phyloP scores from a whole-genome alignment of 2,329 filamentous ascomycete species.

The Lecanosticta acicola region DNA sequence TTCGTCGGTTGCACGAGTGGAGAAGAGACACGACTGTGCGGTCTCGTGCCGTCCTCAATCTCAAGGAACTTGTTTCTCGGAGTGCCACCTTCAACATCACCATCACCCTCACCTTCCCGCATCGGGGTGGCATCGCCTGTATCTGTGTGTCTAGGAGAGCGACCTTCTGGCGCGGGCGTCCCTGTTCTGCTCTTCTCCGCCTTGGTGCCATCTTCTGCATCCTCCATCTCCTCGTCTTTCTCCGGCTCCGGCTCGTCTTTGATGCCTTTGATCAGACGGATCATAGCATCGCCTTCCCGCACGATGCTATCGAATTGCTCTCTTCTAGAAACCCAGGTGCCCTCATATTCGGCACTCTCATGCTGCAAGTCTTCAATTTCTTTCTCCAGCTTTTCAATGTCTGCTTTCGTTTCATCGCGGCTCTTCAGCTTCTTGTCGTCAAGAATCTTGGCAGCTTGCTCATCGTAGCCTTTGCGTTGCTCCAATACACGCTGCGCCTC shows the following conservation, averaged over 20 bases:
- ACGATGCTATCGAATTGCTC: slow-evolving; percentile 86
- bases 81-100: slow-evolving; percentile 13
- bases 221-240: slow-evolving; percentile 53
- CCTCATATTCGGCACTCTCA: slow-evolving; percentile 74
- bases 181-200: slow-evolving; percentile 41
- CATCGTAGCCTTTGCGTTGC: slow-evolving; percentile 79
- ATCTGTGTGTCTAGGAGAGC: slow-evolving; percentile 23
- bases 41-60: slow-evolving; percentile 23
- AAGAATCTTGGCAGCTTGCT: slow-evolving; percentile 79
- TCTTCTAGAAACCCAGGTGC: slow-evolving; percentile 76
- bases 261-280: slow-evolving; percentile 83
- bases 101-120: slow-evolving; percentile 29
- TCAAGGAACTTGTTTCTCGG: slow-evolving; percentile 29
- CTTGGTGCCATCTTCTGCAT: slow-evolving; percentile 36
- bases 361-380: slow-evolving; percentile 83
- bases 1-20: slow-evolving; percentile 19
- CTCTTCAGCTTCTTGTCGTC: slow-evolving; percentile 72
- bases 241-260: slow-evolving; percentile 86
- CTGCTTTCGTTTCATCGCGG: slow-evolving; percentile 73
- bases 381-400: slow-evolving; percentile 74
- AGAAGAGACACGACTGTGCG: slow-evolving; percentile 21
- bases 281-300: slow-evolving; percentile 80
- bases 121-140: slow-evolving; percentile 36
- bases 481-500: slow-evolving; percentile 69
- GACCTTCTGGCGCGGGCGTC: slow-evolving; percentile 41